Percentiles rank a stretch among this genome's conserved stretches.
Conservation (phyloP, 2,329 filamentous ascomycete species). For the Cryphonectria nitschkei region DNA sequence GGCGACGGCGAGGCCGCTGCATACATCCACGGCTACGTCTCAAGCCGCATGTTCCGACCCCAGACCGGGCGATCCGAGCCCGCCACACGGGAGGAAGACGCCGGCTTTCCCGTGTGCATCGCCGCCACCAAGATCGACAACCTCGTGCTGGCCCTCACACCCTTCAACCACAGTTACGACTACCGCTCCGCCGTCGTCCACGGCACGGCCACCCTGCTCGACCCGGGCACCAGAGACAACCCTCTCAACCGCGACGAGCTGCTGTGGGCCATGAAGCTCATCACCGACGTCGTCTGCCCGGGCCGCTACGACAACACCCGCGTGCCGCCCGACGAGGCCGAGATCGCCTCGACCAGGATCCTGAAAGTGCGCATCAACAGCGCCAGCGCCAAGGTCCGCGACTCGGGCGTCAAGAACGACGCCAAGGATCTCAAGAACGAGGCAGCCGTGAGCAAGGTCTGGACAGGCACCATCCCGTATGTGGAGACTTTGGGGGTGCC, state of each 20-base stretch:
- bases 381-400: constrained; percentile 76
- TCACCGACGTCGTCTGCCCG: constrained; percentile 75
- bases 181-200: constrained; percentile 82
- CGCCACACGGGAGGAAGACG: constrained; percentile 13
- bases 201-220: constrained; percentile 71
- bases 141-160: constrained; percentile 76
- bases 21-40: constrained; percentile 86
- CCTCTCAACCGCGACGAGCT: constrained; percentile 65
- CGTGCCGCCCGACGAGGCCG: constrained; percentile 70
- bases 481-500: constrained; percentile 67
- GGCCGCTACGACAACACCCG: constrained; percentile 71
- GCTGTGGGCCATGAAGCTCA: constrained; percentile 75
- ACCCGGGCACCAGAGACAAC: constrained; percentile 33
- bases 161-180: constrained; percentile 83
- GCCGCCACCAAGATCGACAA: constrained; percentile 78
- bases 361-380: constrained; percentile 69
- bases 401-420: constrained; percentile 64
- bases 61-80: constrained; percentile 41
- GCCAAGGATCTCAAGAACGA: constrained; percentile 46
- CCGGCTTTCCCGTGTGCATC: constrained; percentile 71
- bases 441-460: constrained; percentile 42
- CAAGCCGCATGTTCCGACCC: constrained; percentile 74
- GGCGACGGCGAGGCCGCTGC: constrained; percentile 65
- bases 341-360: constrained; percentile 76
- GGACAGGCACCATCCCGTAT: constrained; percentile 65